Conservation (phyloP, 2,329 filamentous ascomycete species). For the Aspergillus fijiensis region DNA sequence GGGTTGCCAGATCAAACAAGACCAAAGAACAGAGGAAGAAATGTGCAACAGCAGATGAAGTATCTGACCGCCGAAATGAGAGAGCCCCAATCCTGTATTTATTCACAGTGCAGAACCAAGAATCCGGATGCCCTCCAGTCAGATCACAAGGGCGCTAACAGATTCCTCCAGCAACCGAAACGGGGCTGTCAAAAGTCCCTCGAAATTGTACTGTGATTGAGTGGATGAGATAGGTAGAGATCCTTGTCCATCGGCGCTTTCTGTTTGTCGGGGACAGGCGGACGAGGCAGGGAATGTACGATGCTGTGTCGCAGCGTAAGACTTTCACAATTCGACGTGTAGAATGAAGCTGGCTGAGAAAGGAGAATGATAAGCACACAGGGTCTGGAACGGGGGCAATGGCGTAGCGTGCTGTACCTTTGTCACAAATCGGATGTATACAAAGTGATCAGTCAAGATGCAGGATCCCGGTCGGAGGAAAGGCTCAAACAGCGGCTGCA, state of each 20-base stretch:
- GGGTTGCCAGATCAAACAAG: neutral
- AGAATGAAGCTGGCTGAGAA: neutral
- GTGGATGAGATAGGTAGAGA: neutral
- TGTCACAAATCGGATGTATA: neutral
- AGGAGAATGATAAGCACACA: neutral
- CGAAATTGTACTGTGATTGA: neutral
- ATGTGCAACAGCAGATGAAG: neutral
- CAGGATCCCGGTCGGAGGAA: constrained; percentile 5
- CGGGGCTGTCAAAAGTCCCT: neutral
- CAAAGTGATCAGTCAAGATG: neutral
- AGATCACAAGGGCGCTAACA: neutral
- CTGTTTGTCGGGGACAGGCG: neutral
- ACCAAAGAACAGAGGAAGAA: neutral
- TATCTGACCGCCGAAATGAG: neutral
- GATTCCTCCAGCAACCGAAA: neutral
- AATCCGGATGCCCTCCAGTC: neutral
- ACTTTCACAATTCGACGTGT: neutral
- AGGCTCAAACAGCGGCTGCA: constrained; percentile 11
- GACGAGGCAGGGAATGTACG: neutral
- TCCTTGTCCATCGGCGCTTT: neutral
- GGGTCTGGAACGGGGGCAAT: neutral
- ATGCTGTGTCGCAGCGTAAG: neutral
- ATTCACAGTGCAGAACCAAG: neutral
- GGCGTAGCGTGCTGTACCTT: neutral
- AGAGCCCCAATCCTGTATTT: neutral